Conservation (phyloP, 306 rosid species). For the Quercus bicolor region DNA sequence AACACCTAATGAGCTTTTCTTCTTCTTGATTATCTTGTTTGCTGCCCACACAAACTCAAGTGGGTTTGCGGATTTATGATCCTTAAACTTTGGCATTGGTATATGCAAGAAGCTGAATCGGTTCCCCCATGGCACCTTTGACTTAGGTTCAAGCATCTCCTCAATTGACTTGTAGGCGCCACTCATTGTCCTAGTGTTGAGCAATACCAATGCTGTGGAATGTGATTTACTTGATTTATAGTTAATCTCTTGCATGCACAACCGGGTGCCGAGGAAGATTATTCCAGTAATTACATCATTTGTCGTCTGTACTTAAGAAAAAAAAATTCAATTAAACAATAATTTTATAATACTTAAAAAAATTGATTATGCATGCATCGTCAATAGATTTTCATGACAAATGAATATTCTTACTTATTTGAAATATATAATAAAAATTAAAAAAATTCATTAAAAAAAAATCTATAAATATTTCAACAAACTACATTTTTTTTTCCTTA, state of each 20-base stretch:
- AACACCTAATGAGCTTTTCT: slow-evolving; percentile 42
- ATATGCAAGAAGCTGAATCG: slow-evolving; percentile 41
- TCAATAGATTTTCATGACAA: too few species aligned
- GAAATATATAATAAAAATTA: too few species aligned
- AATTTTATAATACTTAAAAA: too few species aligned
- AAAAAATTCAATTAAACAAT: neutral
- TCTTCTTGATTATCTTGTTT: slow-evolving; percentile 36
- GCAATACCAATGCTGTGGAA: slow-evolving; percentile 46
- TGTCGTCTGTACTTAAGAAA: slow-evolving; percentile 31
- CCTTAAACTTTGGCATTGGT: slow-evolving; percentile 40
- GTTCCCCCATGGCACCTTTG: slow-evolving; percentile 57
- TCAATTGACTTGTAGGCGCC: slow-evolving; percentile 40
- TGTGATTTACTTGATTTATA: slow-evolving; percentile 35
- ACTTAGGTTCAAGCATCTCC: slow-evolving; percentile 43
- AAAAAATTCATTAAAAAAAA: too few species aligned
- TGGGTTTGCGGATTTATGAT: slow-evolving; percentile 27
- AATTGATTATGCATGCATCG: too few species aligned
- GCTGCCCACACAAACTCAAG: slow-evolving; percentile 43
- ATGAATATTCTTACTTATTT: too few species aligned
- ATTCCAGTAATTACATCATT: slow-evolving; percentile 55
- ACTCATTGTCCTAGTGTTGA: slow-evolving; percentile 50
- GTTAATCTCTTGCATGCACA: slow-evolving; percentile 46
- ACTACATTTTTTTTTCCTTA: too few species aligned
- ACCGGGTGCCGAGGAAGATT: slow-evolving; percentile 38
- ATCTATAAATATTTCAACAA: too few species aligned